Base-by-base conservation (phyloP, 2,329 filamentous ascomycete genomes). In the Pseudogymnoascus sp. region DNA sequence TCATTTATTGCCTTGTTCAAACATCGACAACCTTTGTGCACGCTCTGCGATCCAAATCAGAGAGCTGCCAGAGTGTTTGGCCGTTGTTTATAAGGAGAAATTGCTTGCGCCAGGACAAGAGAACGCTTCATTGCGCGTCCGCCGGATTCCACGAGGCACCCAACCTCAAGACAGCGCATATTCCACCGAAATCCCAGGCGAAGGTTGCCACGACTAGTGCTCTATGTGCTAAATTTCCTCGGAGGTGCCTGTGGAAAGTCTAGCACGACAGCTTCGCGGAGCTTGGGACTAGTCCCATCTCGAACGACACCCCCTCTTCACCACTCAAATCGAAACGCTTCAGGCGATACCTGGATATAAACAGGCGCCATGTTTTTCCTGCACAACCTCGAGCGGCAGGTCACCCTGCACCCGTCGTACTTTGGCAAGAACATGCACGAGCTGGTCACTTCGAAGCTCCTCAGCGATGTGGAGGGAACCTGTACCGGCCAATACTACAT, bases 401-500 rank as follows among this genome's bases (percentile, higher is more conserved):
- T 97, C 70, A 92, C 91, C 68, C 84, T 99, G 71, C 94, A 99
- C 73, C 94, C 94, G 28, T 97, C 93, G 11, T 99, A 95, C 78
- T 97, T 99, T 73, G 92, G 92, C 62, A 88, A 90, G 65, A 91
- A 94, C 72, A 95, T 97, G 80, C 88, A 93, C 69, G 89, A 95
- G 68, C 87, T 96, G 69, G 89, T 99, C 39, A 93, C 89, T 59
- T 88, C 89, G 68, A 91, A 93, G 75, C 85, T 99, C 28, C 83
- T 96, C 66, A 88, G 90, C 71, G 93, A 97, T 72, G 91, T 97
- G 64, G 94, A 99, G 77, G 94, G 94, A 22, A 93, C 90, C 41
- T 97, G 92, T 75, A 94, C 91, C 2, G 94, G 94, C 62, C 91
- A 90, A 73, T 97, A 96, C 79, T 97, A 94, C 75, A 95, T 99